Base-by-base conservation (phyloP, 2,329 filamentous ascomycete genomes). In the Talaromyces verruculosus region DNA sequence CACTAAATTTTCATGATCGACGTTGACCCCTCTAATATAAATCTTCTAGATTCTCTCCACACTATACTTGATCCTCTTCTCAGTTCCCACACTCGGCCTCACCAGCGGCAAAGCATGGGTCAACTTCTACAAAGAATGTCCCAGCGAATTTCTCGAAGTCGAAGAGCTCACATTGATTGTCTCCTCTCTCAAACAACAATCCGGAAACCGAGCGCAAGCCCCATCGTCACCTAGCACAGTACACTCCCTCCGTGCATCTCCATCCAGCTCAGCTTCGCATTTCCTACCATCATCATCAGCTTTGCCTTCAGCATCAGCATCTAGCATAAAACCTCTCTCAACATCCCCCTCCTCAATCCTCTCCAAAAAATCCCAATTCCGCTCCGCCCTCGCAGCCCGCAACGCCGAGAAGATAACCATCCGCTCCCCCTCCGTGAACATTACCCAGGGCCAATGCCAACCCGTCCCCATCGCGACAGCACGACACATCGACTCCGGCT, bases 51-150 rank as follows among this genome's bases (percentile, higher is more conserved):
- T 63, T 49, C n/a, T 63, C 11, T 66, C 65, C n/a, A 41, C 60
- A 7, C n/a, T 66, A 51, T 63, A 19, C 17, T 39, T 66, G 5
- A 13, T 43, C 33, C 28, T 63, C 4, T 58, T 63, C 43, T 41
- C 61, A 15, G 33, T 63, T 22, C 65, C 65, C 28, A 58, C 65
- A 41, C 47, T 57, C 15, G 65, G 62, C 37, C 55, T 67, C 7
- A 67, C 65, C 15, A 25, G 33, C 19, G 65, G 57, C 37, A 35
- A 51, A 33, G 65, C 63, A 51, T 62, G 65, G 61, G 65, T 67
- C 47, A 64, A 61, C 17, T 67, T 67, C 47, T 67, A 67, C 13
- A 59, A 49, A 49, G 62, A 63, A 3, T 67, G 65, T 22, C 65
- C 65, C 10, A 45, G 30, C 33, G 61, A 59, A 17, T 33, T 58